Evolutionary conservation across 2,329 filamentous ascomycete genomes (phyloP).

Genomic region (Didymella segeticola): DNA sequence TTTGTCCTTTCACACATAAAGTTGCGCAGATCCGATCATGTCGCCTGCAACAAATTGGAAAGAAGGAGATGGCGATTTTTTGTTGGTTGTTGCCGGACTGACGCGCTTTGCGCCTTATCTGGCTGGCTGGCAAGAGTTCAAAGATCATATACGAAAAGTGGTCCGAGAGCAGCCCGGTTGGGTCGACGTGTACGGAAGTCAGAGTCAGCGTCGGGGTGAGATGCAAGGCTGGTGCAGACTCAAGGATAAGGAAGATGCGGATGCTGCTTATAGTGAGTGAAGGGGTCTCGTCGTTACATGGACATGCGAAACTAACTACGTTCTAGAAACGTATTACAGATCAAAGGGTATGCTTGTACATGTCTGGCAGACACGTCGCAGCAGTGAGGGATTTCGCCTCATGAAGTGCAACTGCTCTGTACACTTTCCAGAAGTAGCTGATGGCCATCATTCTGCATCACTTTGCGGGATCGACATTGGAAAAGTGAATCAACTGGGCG

Average conservation of each 20-base stretch:
- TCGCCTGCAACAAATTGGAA: slow-evolving; percentile 22
- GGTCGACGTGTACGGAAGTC: slow-evolving; percentile 42
- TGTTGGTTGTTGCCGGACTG: slow-evolving; percentile 39
- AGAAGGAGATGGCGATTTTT: slow-evolving; percentile 35
- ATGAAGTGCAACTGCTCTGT: slow-evolving; percentile 46
- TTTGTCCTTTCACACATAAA: not conserved
- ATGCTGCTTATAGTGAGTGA: slow-evolving; percentile 41
- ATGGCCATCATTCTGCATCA: slow-evolving; percentile 36
- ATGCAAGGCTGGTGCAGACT: slow-evolving; percentile 47
- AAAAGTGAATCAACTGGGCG: slow-evolving; percentile 32
- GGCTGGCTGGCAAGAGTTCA: slow-evolving; percentile 47
- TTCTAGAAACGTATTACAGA: slow-evolving; percentile 29
- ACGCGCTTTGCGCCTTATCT: slow-evolving; percentile 37
- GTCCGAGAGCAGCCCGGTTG: slow-evolving; percentile 48
- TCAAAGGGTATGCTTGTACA: slow-evolving; percentile 40
- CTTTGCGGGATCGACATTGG: slow-evolving; percentile 41
- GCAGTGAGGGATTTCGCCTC: slow-evolving; percentile 33
- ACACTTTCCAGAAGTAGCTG: slow-evolving; percentile 32
- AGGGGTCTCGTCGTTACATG: not conserved
- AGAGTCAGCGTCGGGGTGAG: slow-evolving; percentile 35
- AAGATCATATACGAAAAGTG: slow-evolving; percentile 44
- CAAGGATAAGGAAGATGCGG: slow-evolving; percentile 43
- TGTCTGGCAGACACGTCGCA: slow-evolving; percentile 41
- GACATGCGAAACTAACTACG: not conserved
- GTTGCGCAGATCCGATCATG: slow-evolving; percentile 5